Base-by-base conservation (phyloP, 208 protist species). In the Leishmania mexicana region DNA sequence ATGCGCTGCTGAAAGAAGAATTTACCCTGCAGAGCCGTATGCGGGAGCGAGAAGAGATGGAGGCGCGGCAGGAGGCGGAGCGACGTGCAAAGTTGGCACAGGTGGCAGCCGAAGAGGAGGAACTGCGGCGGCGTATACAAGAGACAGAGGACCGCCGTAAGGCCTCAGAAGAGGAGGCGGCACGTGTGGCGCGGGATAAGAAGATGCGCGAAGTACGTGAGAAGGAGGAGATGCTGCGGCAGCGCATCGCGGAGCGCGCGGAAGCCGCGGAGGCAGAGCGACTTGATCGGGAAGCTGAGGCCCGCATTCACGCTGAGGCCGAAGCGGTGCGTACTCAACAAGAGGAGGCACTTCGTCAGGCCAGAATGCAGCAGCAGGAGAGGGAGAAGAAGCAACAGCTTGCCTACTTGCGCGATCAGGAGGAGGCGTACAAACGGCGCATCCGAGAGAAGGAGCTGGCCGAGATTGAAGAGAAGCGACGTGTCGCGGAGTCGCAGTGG, bases 161-260 rank as follows among this genome's bases (percentile, higher is more conserved):
- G 72, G 86, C 83, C 5, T 85, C 85, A 11, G 84, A 88, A 74
- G 88, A 90, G 75, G 84, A 70, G 83, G 67, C 76, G 79, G 75
- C 75, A 62, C 74, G 80, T 47, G 65, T 80, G 64, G 81, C 85
- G 64, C 81, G 81, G 73, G 78, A 89, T 79, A 65, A 80, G 77
- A 87, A 88, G 83, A 83, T 87, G 35, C 78, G 83, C 28, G 77
- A 90, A 65, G 64, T 96, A 0, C 89, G 90, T 38, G 94, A 96
- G 81, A 91, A 96, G 79, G 94, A 97, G 85, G 89, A 93, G 58
- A 24, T 92, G 42, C 80, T 96, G 53, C 91, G 88, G 17, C 76
- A 85, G 38, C 89, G 90, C 57, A 75, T 96, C 51, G 80, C 89
- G 60, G 68, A 89, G 83, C 86, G 86, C 38, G 83, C 88, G 49